Conservation (phyloP, 768 basidiomycete species). For the Mycena floridula region DNA sequence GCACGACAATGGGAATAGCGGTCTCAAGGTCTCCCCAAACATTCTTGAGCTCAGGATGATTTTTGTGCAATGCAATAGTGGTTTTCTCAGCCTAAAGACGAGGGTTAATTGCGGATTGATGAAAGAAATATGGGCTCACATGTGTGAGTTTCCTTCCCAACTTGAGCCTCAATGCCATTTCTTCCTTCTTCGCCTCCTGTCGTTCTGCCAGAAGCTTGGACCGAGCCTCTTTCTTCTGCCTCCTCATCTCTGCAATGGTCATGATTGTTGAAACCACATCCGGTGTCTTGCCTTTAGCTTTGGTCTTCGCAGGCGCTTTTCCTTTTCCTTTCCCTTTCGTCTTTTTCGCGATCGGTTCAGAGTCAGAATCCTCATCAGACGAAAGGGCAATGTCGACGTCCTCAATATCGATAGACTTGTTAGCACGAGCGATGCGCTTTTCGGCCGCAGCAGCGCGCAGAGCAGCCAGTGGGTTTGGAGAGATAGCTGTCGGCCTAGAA, state of each 20-base stretch:
- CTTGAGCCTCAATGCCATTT: constrained; percentile 41
- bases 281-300: too few relatives aligned
- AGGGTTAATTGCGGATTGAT: constrained; percentile 7
- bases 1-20: constrained; percentile 52
- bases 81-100: constrained; percentile 63
- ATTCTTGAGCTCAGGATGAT: constrained; percentile 76
- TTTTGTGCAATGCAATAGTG: constrained; percentile 50
- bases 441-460: constrained; percentile 50
- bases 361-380: constrained; percentile 13
- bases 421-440: constrained; percentile 34
- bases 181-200: constrained; percentile 33
- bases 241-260: constrained; percentile 24
- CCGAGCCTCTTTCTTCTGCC: constrained; percentile 10
- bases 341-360: constrained; percentile 7
- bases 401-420: constrained; percentile 24
- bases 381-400: constrained; percentile 22
- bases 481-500: constrained; percentile 9
- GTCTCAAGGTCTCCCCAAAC: constrained; percentile 86
- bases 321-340: constrained; percentile 22
- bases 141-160: constrained; percentile 73
- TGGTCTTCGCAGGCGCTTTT: constrained; percentile 26
- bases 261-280: constrained; percentile 17
- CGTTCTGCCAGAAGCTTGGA: constrained; percentile 14
- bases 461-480: constrained; percentile 33
- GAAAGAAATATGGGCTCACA: constrained; percentile 29